These are phyloP conservation scores for Salix brachista DNA, from an alignment of 345 rosid genomes.

Conservation along the genomic window DNA sequence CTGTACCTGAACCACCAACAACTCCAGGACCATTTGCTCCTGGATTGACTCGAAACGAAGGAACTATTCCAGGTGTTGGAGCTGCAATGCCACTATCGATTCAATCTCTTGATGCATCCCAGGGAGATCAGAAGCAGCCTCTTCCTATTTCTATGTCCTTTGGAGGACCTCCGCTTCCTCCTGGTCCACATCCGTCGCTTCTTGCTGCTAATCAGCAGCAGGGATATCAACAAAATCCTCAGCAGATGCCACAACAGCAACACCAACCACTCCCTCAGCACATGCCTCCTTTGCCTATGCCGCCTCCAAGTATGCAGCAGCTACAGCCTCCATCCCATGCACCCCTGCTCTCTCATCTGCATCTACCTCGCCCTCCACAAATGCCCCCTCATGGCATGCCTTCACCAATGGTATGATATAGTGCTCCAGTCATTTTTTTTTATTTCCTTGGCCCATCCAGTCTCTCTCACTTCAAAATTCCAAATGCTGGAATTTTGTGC, in stretches of 20 bases:
- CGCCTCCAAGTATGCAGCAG: conserved; percentile 78
- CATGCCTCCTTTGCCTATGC: conserved; percentile 63
- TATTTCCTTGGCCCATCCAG: not conserved
- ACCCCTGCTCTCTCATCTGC: conserved; percentile 73
- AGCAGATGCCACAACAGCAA: conserved; percentile 58
- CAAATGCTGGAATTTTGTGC: not conserved
- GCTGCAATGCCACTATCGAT: conserved; percentile 68
- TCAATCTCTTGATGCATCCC: conserved; percentile 64
- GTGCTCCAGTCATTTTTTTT: not conserved
- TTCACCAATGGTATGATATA: conserved; percentile 54
- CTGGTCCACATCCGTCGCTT: conserved; percentile 97
- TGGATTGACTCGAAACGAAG: conserved; percentile 80
- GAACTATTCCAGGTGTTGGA: conserved; percentile 94
- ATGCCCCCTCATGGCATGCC: conserved; percentile 69
- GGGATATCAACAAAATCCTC: conserved; percentile 74
- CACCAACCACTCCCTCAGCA: conserved; percentile 67
- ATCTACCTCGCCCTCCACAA: conserved; percentile 76
- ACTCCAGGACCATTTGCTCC: conserved; percentile 81
- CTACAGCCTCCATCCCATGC: conserved; percentile 81
- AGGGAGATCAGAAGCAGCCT: conserved; percentile 79
- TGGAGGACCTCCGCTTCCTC: conserved; percentile 94
- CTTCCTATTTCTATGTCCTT: conserved; percentile 57
- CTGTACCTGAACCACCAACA: conserved; percentile 60
- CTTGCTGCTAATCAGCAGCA: conserved; percentile 69
- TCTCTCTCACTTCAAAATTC: conserved; percentile 3